Base-by-base conservation (phyloP, 345 rosid species). In the Salix brachista region DNA sequence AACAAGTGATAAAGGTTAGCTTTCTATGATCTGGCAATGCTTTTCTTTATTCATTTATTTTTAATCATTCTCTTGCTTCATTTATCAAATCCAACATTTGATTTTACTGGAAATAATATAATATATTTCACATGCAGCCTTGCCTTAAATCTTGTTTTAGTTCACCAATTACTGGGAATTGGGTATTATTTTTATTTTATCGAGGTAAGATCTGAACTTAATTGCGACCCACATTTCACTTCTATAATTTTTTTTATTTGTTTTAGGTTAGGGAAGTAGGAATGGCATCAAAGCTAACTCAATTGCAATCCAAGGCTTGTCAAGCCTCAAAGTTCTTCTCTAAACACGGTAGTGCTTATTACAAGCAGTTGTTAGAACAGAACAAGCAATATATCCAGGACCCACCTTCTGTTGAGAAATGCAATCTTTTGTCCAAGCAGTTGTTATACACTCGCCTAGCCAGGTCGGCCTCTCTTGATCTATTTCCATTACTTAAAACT, bases 371-470 rank as follows among this genome's bases (percentile, higher is more conserved):
- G 73, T 14, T 91, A 66, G 97, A 91, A 80, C 72, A 90, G 86
- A 90, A 91, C 83, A 89, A 90, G 85, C 89, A 91, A 25, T 85
- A 81, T 58, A 84, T 90, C 52, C 93, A 84, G 80, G 90, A 88
- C 11, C 97, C 94, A 25, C 80, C 91, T 14, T 86, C 86, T 13
- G 80, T 86, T 18, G 91, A 90, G 86, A 91, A 83, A 76, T 91
- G 97, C 84, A 81, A 67, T 42, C 84, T 80, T 46, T 78, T 90
- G 80, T 81, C 89, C 12, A 89, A 90, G 86, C 92, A 90, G 67
- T 71, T 91, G 82, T 77, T 90, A 18, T 88, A 89, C 89, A 90
- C 97, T 80, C 91, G 91, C 74, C 91, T 90, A 30, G 92, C 91
- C 7, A 90, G 94, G 97, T 92, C 54, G 11, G 39, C 17, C 58